Percentiles rank a stretch among this genome's conserved stretches.
These are phyloP conservation scores for Picochlorum costavermella DNA, from an alignment of 139 green algal species.

Conservation along the genomic window DNA sequence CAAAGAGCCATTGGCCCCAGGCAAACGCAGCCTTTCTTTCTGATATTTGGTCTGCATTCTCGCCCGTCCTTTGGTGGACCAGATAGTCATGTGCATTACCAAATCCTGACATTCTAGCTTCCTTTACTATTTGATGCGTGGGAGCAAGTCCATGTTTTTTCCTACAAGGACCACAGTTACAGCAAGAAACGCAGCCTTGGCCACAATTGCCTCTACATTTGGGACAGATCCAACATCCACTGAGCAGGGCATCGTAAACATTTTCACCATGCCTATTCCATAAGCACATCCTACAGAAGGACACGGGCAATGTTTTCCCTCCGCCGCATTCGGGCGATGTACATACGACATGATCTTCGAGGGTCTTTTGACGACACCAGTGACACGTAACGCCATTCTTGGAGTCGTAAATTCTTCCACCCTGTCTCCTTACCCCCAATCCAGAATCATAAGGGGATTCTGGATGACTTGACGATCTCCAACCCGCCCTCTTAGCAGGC, in stretches of 20 bases:
- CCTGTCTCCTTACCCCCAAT: constrained; percentile 59
- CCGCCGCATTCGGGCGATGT: constrained; percentile 40
- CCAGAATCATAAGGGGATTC: constrained; percentile 38
- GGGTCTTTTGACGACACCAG: constrained; percentile 83
- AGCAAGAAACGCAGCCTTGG: constrained; percentile 57
- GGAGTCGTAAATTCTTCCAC: constrained; percentile 65
- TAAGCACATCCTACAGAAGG: constrained; percentile 71
- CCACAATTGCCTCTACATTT: constrained; percentile 65
- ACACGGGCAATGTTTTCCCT: constrained; percentile 43
- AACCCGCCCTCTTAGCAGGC: neutral
- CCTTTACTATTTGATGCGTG: constrained; percentile 52
- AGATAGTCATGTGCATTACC: constrained; percentile 78
- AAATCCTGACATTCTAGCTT: constrained; percentile 50
- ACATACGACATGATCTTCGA: constrained; percentile 66
- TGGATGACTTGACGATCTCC: no score
- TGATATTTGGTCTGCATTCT: constrained; percentile 27
- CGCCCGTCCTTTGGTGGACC: constrained; percentile 52
- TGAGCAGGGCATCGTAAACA: constrained; percentile 34
- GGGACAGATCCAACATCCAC: constrained; percentile 60
- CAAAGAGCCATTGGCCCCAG: constrained; percentile 38
- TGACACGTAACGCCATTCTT: constrained; percentile 69
- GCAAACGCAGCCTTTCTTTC: constrained; percentile 35
- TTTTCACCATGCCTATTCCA: constrained; percentile 73
- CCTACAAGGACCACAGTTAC: constrained; percentile 77
- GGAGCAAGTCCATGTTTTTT: constrained; percentile 57